Evolutionary conservation across 345 rosid species (phyloP), one percentile per base, ranked within the genome.

Genomic region (Clausena lansium): DNA sequence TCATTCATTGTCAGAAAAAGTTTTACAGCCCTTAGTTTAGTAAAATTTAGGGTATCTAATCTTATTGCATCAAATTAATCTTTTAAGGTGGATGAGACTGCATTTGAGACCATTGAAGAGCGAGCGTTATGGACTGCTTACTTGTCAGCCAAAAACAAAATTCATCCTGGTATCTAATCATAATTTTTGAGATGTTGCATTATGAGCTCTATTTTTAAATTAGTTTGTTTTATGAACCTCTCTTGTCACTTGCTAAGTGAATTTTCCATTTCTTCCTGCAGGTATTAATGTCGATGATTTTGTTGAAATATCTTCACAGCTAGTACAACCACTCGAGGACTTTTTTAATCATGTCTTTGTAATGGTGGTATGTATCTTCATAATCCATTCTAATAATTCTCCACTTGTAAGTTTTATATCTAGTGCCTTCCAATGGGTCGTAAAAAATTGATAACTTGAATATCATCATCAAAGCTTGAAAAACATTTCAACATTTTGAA

Each of bases 301-400:
- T 84, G 80, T 91, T 30, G 94, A 92, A 82, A 76, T 85, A 78
- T 95, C 99, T 36, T 85, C 80, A 32, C 81, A 81, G 76, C 85
- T 95, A 60, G 41, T 93, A 24, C 89, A 88, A 45, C 98, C 99
- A 15, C 91, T 95, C 0, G 99, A 92, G 80, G 91, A 93, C 77
- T 95, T 95, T 85, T 95, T 95, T 85, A 84, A 93, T 81, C 78
- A 90, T 78, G 98, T 93, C 72, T 93, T 95, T 27, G 98, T 95
- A 77, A 95, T 95, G 99, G 99, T 93, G 99, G 99, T 93, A 86
- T 41, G 99, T 87, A 10, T 77, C 83, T 78, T 55, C 22, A 2
- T 28, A 30, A 32, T 41, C 38, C 20, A 13, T 35, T 76, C 32
- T 13, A 9, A 28, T 41, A 17, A 45, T 61, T 14, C 59, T 19